A percentile compares a stretch with the other conserved stretches of the same genome.
phyloP scores from a whole-genome alignment of 129 eudicot genomes.

The Flaveria bidentis region DNA sequence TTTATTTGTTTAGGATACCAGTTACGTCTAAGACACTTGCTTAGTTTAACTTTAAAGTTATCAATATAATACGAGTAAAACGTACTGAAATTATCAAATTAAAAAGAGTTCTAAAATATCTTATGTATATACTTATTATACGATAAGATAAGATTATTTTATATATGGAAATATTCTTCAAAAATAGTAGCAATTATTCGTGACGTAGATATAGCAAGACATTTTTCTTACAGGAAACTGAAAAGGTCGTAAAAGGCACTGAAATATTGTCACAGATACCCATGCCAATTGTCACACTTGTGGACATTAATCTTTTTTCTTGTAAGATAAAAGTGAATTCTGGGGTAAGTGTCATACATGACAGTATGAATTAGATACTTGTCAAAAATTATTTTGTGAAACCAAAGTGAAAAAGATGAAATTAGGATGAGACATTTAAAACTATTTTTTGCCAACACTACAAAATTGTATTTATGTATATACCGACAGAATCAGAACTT shows the following conservation, averaged over 20 bases:
- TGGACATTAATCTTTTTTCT: slow-evolving; percentile 11
- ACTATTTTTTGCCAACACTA: no score
- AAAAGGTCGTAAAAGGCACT: background rate
- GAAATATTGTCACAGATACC: background rate
- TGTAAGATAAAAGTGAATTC: background rate
- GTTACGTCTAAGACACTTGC: background rate
- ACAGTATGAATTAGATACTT: background rate
- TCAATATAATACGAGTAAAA: background rate
- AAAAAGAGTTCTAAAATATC: background rate
- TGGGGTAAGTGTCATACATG: background rate
- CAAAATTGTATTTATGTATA: no score
- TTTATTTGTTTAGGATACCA: background rate
- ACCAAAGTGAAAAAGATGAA: no score
- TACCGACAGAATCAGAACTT: no score
- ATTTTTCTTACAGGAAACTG: background rate
- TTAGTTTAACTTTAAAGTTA: background rate
- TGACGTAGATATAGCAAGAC: background rate
- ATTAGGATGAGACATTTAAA: no score
- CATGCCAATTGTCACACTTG: no score
- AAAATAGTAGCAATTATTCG: slow-evolving; percentile 8
- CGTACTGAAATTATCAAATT: background rate
- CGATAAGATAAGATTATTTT: background rate
- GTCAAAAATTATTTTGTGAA: no score
- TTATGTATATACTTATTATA: background rate
- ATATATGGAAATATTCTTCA: background rate